Base-by-base conservation (phyloP, 2,329 filamentous ascomycete genomes). In the Byssoonygena ceratinophila region DNA sequence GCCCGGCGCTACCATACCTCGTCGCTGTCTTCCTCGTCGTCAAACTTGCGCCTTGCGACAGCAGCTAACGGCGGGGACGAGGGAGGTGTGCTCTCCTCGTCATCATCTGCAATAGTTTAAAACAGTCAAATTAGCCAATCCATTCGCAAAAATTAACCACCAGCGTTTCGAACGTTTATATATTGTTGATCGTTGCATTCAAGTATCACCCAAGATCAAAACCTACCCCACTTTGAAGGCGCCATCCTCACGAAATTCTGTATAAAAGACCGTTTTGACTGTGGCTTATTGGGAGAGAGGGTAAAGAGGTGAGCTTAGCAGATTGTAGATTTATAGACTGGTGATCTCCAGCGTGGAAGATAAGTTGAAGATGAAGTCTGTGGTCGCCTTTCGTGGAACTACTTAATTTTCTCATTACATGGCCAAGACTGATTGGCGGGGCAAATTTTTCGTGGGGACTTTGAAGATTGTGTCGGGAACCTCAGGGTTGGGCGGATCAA, bases 11-110 rank as follows among this genome's bases (percentile, higher is more conserved):
- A 27, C 37, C 75, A 61, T 78, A 91, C 90, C 71, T 94, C 87
- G 61, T 76, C 76, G 59, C 85, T 83, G 31, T 90, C 83, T 70
- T 95, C 90, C 68, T 97, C 91, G 61, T 97, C 91, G 61, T 92
- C 89, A 65, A 95, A 95, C 74, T 92, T 88, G 68, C 79, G 72
- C 58, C 79, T 74, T 52, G 72, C 68, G 41, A 68, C 67, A 11
- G 74, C 69, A 46, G 74, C 65, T 22, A 67, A 69, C 47, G 66
- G 65, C 32, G 74, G 70, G 20, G 72, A 70, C 1, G 75, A 74
- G 34, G 66, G 70, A 58, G 75, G 69, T 55, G 74, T 73, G 59
- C 73, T 76, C 59, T 76, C 76, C 60, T 83, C 80, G 57, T 81
- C 68, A 22, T 73, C 70, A 55, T 69, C 68, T 64, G 47, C 3